Evolutionary conservation across 2,329 filamentous ascomycete genomes (phyloP), one percentile per base, ranked within the genome.

Genomic region (Rutstroemia sydowiana): DNA sequence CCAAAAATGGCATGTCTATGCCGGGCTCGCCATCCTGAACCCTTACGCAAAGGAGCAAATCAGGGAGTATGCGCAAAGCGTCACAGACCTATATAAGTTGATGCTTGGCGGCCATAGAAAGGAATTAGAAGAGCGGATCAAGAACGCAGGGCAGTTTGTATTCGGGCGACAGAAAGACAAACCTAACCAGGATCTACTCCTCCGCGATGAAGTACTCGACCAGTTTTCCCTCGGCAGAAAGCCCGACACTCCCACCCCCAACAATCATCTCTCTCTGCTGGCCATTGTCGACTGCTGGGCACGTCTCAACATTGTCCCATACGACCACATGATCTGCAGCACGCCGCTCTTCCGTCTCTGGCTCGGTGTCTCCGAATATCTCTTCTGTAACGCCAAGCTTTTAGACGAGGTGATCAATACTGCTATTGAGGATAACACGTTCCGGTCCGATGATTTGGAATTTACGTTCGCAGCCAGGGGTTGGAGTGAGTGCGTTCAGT

Each of bases 211-310:
- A 48, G 78, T 96, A 40, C 79, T 98, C 5, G 91, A 96, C 66
- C 84, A 83, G 31, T 98, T 97, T 69, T 92, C 87, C 37, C 75
- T 98, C 1, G 87, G 88, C 32, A 81, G 84, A 52, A 75, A 55
- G 77, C 82, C 36, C 23, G 64, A 70, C 59, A 61, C 65, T 54
- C 62, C 71, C n/a, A 79, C 88, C 18, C 88, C 86, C 48, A 98
- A 98, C 71, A 98, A 93, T 67, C 95, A 98, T 69, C 78, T 98
- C 28, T 91, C 85, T 66, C 76, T 98, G 52, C 77, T 98, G 41
- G 93, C 91, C 43, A 98, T 98, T 81, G 95, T 97, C 40, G 93
- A 98, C 72, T 97, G 92, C 71, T 98, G 93, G 93, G 93, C 88
- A 66, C 88, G 88, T 60, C 78, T 97, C 42, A 87, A 84, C 31